A percentile compares a stretch with the other conserved stretches of the same genome.
These are phyloP conservation scores for Falciphora oryzae DNA, from an alignment of 2,329 filamentous ascomycete species.

Conservation along the genomic window DNA sequence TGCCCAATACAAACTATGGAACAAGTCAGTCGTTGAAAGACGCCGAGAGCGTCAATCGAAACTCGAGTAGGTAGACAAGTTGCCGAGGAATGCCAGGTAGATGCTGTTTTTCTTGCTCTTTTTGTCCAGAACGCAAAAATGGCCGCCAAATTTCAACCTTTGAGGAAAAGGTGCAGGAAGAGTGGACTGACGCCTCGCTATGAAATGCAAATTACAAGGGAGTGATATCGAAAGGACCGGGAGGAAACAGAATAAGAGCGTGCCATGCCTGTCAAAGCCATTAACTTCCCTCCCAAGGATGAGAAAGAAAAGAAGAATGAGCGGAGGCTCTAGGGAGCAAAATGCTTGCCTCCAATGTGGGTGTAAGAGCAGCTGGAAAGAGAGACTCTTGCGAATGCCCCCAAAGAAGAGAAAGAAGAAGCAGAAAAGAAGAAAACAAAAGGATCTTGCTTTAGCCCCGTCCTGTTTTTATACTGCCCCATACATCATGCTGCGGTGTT, in stretches of 20 bases:
- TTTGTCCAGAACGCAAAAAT: background rate
- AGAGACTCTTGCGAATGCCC: background rate
- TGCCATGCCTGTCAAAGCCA: background rate
- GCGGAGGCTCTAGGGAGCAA: background rate
- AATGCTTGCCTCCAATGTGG: background rate
- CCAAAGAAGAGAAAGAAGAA: background rate
- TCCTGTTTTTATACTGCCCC: background rate
- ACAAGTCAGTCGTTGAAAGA: background rate
- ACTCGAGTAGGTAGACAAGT: background rate
- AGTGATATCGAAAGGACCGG: background rate
- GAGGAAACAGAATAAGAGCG: slow-evolving; percentile 1
- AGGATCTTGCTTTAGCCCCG: background rate
- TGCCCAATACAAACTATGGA: too few species aligned
- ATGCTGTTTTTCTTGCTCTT: background rate
- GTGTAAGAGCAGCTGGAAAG: background rate
- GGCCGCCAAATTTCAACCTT: slow-evolving; percentile 1
- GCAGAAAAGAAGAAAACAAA: slow-evolving; percentile 5
- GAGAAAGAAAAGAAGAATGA: background rate
- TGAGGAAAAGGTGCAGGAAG: background rate
- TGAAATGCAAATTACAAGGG: background rate
- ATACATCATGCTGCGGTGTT: background rate
- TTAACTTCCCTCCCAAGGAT: background rate
- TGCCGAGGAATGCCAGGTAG: background rate
- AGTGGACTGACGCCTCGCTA: slow-evolving; percentile 3
- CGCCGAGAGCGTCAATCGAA: too few species aligned